Conservation (phyloP, 306 rosid genomes). For the apple (Malus domestica) region DNA sequence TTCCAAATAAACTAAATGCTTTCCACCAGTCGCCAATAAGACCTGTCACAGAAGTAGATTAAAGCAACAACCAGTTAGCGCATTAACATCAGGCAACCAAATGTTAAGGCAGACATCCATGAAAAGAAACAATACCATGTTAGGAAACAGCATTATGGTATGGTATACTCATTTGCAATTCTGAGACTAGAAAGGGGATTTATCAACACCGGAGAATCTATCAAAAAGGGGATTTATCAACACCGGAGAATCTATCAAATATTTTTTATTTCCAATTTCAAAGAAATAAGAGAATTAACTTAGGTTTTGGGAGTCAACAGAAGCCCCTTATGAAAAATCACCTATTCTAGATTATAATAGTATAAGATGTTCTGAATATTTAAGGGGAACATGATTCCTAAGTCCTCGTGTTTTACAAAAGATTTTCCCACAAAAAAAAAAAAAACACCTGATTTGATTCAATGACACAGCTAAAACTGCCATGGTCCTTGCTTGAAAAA, state of each 20-base stretch:
- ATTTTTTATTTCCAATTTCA: not conserved
- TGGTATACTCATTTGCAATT: not conserved
- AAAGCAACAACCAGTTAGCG: not conserved
- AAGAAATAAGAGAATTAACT: not conserved
- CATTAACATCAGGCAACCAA: not conserved
- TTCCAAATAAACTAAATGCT: constrained; percentile 80
- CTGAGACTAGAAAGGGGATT: not conserved
- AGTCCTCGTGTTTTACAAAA: not conserved
- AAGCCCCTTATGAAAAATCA: not conserved
- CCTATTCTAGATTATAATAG: not conserved
- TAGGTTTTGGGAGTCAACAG: not conserved
- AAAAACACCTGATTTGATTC: not conserved
- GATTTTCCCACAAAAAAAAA: not conserved
- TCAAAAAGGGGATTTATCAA: not conserved
- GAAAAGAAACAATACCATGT: not conserved
- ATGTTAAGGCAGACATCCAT: not conserved
- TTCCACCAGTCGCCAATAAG: constrained; percentile 93
- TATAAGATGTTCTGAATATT: not conserved
- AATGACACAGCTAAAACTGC: not conserved
- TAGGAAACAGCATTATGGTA: not conserved
- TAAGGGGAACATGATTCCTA: not conserved
- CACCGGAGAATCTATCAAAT: not conserved
- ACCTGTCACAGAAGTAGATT: constrained; percentile 51
- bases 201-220: not conserved
- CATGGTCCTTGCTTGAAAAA: not conserved